A percentile compares a stretch with the other conserved stretches of the same genome.
Conservation (phyloP, 2,329 filamentous ascomycete species). For the Lecanoromycetidae sp. region DNA sequence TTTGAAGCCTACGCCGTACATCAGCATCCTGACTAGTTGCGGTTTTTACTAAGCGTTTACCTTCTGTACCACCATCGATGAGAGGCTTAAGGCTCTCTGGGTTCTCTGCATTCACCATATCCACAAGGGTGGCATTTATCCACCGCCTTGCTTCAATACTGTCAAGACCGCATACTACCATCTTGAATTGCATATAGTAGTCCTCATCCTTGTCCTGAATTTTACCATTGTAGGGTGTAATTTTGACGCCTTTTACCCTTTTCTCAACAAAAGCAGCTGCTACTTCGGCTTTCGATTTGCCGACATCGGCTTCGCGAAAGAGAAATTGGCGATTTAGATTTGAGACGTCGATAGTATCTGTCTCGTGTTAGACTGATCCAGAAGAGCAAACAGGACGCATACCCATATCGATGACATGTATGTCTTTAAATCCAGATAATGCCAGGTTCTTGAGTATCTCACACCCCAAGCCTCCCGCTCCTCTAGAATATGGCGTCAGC, state of each 20-base stretch:
- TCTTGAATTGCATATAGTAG: constrained; percentile 94
- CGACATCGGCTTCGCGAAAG: constrained; percentile 83
- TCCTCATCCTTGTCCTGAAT: constrained; percentile 95
- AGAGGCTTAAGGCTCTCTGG: constrained; percentile 82
- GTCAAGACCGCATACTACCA: constrained; percentile 88
- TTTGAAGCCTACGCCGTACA: constrained; percentile 59
- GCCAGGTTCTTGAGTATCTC: constrained; percentile 95
- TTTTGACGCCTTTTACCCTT: constrained; percentile 78
- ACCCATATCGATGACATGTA: constrained; percentile 99
- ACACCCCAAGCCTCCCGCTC: constrained; percentile 86
- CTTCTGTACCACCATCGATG: constrained; percentile 93
- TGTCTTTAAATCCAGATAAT: constrained; percentile 87
- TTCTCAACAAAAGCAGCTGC: constrained; percentile 84
- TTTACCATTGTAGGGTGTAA: constrained; percentile 84
- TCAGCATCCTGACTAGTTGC: constrained; percentile 13
- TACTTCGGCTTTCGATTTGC: constrained; percentile 85
- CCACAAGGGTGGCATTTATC: constrained; percentile 91
- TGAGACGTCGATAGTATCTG: constrained; percentile 95
- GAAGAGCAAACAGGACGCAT: constrained; percentile 22
- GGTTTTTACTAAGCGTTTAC: constrained; percentile 27
- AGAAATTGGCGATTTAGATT: constrained; percentile 97
- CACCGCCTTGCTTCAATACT: constrained; percentile 95
- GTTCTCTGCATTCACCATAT: constrained; percentile 74
- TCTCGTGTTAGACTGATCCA: neutral
- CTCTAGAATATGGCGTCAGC: constrained; percentile 43